Evolutionary conservation across 139 green algal species (phyloP), one percentile per base, ranked within the genome.

Genomic region (Gonium pectorale): DNA sequence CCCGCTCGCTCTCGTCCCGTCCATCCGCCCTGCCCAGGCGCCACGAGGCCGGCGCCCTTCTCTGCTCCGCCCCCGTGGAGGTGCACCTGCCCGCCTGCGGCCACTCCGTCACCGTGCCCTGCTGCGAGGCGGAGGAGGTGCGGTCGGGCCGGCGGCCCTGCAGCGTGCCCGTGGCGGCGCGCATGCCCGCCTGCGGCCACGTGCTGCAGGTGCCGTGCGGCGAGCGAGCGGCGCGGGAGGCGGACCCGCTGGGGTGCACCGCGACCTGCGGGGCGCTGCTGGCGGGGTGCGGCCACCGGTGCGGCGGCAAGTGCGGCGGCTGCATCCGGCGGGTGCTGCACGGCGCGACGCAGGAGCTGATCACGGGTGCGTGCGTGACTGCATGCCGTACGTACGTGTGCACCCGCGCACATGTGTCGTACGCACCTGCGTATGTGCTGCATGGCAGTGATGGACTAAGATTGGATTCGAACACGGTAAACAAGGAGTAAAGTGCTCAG

Each of bases 161-260:
- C 86, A 79, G 3, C 17, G n/a, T 49, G 38, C 0, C 8, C 5
- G 68, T 89, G 19, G 3, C 11, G 0, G 35, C 89, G 35, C 21
- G 19, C 33, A 79, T 90, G 77, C 87, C 84, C 3, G 63, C 67
- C 4, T 91, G 87, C 49, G 78, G 87, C 41, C 87, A 91, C 37
- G 38, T 2, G 9, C 33, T 92, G 3, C 2, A 60, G 31, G 80
- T 88, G 63, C 29, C 63, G 37, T 88, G 83, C 69, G 54, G 46
- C 13, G 22, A 72, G 38, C 52, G 37, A 11, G 68, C 63, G 8
- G 51, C 7, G 0, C 19, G 44, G 22, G 56, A 64, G 24, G 15
- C 56, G 19, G 81, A 92, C 81, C 88, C 88, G 26, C 70, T 41
- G 7, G 2, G 17, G 29, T 91, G 88, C 88, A 85, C 40, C 0